Percentiles rank a stretch among this genome's conserved stretches.
These are phyloP conservation scores for Clonostachys rhizophaga DNA, from an alignment of 2,329 filamentous ascomycete species.

Conservation along the genomic window DNA sequence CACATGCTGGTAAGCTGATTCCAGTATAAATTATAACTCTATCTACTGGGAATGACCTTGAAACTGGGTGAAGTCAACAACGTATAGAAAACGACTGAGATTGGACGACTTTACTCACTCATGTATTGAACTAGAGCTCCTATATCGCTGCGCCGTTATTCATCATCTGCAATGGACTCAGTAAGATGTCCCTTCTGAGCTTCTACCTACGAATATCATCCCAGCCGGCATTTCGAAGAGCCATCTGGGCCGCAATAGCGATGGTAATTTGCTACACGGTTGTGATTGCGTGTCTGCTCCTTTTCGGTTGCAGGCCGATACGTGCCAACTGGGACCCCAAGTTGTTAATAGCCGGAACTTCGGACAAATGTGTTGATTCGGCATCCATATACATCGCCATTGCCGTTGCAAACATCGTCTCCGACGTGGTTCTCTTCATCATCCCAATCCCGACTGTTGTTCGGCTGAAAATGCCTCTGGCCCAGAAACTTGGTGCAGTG, in stretches of 20 bases:
- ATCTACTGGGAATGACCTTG: no score
- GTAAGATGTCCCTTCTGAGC: slow-evolving; percentile 29
- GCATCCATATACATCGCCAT: slow-evolving; percentile 43
- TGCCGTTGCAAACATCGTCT: slow-evolving; percentile 40
- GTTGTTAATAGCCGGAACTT: slow-evolving; percentile 20
- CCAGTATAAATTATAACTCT: no score
- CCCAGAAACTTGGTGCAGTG: slow-evolving; percentile 39
- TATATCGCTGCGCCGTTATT: slow-evolving; percentile 20
- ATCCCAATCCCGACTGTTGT: slow-evolving; percentile 33
- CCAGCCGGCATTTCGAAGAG: slow-evolving; percentile 21
- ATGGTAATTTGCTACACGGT: slow-evolving; percentile 22
- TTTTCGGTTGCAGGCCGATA: slow-evolving; percentile 30
- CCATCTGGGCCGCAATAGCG: slow-evolving; percentile 18
- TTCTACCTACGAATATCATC: slow-evolving; percentile 31
- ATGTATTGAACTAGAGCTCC: slow-evolving; percentile 9
- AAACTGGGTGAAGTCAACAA: slow-evolving; percentile 1
- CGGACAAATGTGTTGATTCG: slow-evolving; percentile 34
- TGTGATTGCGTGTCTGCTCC: slow-evolving; percentile 22
- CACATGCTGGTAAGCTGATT: slow-evolving; percentile 10
- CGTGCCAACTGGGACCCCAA: slow-evolving; percentile 2
- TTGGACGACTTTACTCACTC: no score
- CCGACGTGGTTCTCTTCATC: slow-evolving; percentile 38
- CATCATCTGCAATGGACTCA: slow-evolving; percentile 23
- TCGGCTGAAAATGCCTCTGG: slow-evolving; percentile 33
- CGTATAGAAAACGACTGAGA: background rate